These are phyloP conservation scores for Clonostachys byssicola DNA, from an alignment of 2,329 filamentous ascomycete genomes.

Conservation along the genomic window DNA sequence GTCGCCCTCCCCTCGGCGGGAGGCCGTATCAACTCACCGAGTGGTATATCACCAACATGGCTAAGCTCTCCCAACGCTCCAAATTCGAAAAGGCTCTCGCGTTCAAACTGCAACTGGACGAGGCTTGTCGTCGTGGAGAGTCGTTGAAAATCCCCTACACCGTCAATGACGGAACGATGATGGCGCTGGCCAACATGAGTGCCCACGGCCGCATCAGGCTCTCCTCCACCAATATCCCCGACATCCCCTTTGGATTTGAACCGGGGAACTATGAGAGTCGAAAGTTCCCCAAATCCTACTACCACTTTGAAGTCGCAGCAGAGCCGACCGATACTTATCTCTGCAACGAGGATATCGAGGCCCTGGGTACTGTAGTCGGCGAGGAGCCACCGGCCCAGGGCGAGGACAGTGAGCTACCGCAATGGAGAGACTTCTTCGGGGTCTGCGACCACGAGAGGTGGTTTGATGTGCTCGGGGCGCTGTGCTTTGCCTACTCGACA, in stretches of 20 bases:
- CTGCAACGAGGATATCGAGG: slow-evolving; percentile 44
- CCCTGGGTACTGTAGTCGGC: slow-evolving; percentile 25
- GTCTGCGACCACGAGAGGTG: slow-evolving; percentile 55
- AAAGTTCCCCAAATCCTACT: slow-evolving; percentile 60
- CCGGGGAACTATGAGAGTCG: slow-evolving; percentile 69
- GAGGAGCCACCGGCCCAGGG: slow-evolving; percentile 36
- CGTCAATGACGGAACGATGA: slow-evolving; percentile 60
- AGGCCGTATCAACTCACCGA: slow-evolving; percentile 61
- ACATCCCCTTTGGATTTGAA: slow-evolving; percentile 66
- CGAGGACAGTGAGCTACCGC: slow-evolving; percentile 50
- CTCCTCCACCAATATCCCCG: slow-evolving; percentile 47
- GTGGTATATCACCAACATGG: slow-evolving; percentile 50
- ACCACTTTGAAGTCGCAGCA: slow-evolving; percentile 60
- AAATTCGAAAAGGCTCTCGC: slow-evolving; percentile 54
- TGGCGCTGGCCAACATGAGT: slow-evolving; percentile 64
- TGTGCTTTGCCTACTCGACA: slow-evolving; percentile 59
- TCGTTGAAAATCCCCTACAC: slow-evolving; percentile 46
- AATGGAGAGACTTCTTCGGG: slow-evolving; percentile 70
- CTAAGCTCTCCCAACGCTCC: slow-evolving; percentile 47
- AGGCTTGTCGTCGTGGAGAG: slow-evolving; percentile 37
- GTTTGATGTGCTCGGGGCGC: slow-evolving; percentile 57
- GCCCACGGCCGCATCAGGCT: slow-evolving; percentile 53
- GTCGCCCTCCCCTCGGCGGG: slow-evolving; percentile 52
- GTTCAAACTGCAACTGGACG: slow-evolving; percentile 59
- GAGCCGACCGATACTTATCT: slow-evolving; percentile 60